Evolutionary conservation across 164 flowering plant species (phyloP).

Genomic region (Umbilicus rupestris): DNA sequence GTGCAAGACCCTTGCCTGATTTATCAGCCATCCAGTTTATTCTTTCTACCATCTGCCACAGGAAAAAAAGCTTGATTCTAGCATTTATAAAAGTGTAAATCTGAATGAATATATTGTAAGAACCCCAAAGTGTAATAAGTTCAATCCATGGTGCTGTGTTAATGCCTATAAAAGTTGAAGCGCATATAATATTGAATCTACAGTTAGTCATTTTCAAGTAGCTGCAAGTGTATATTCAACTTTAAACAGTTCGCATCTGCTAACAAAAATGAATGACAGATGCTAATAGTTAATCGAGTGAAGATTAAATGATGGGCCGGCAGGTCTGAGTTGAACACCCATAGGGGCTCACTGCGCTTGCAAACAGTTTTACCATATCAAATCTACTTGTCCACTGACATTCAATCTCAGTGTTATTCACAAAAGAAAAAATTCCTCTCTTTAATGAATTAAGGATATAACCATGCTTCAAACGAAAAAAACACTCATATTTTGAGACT

Average conservation of each 20-base stretch:
- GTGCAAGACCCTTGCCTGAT: constrained; percentile 67
- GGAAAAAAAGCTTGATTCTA: background rate
- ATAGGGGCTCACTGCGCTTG: no score
- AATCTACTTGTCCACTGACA: no score
- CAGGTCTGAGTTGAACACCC: no score
- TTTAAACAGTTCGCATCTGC: no score
- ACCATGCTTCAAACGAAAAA: background rate
- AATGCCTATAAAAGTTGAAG: background rate
- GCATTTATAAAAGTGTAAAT: background rate
- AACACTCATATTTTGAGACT: background rate
- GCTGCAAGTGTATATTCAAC: no score
- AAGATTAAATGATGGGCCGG: no score
- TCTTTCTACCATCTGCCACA: constrained; percentile 59
- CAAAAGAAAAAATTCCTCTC: background rate
- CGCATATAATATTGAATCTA: no score
- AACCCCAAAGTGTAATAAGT: background rate
- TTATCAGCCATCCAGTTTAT: constrained; percentile 92
- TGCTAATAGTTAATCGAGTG: no score
- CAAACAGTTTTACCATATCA: no score
- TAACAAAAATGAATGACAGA: no score
- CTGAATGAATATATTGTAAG: background rate
- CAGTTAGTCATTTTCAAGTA: no score
- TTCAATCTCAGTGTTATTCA: no score
- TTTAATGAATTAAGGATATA: background rate
- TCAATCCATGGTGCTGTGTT: background rate